Evolutionary conservation across 2,329 filamentous ascomycete species (phyloP).

Genomic region (Pseudogymnoascus sp.): DNA sequence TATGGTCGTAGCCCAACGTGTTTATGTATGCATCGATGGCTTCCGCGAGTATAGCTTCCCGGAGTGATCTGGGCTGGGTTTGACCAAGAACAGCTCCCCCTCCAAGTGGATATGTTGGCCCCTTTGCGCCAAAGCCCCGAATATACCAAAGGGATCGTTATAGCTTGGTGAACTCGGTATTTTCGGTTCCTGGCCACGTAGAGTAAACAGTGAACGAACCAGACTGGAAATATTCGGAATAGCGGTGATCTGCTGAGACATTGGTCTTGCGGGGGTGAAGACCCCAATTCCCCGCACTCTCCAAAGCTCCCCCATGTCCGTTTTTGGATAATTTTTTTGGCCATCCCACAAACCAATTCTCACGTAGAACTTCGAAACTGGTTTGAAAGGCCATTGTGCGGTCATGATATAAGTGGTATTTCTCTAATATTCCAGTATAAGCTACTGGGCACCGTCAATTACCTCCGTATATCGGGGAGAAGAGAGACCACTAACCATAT

Average conservation of each 20-base stretch:
- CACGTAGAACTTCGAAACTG: not conserved
- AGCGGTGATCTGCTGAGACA: not conserved
- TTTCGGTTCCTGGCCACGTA: not conserved
- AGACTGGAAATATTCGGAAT: not conserved
- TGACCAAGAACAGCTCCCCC: too few relatives aligned
- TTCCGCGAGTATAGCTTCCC: not conserved
- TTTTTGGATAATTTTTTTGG: not conserved
- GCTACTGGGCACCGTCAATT: not conserved
- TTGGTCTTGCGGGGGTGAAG: not conserved
- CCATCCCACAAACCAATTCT: not conserved
- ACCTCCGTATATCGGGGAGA: not conserved
- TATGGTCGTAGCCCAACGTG: not conserved
- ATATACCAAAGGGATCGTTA: not conserved
- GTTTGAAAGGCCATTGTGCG: not conserved
- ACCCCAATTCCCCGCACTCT: constrained; percentile 1
- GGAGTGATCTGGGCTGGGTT: not conserved
- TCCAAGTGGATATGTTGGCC: not conserved
- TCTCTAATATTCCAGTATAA: not conserved
- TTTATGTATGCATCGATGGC: not conserved
- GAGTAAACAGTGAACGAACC: not conserved
- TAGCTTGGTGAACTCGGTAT: not conserved
- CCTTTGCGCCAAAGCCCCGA: not conserved
- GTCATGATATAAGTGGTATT: not conserved
- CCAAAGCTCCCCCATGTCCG: not conserved
- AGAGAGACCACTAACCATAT: not conserved